Percentiles rank a stretch among this genome's conserved stretches.
Conservation (phyloP, 2,329 filamentous ascomycete species). For the Colletotrichum orbiculare region DNA sequence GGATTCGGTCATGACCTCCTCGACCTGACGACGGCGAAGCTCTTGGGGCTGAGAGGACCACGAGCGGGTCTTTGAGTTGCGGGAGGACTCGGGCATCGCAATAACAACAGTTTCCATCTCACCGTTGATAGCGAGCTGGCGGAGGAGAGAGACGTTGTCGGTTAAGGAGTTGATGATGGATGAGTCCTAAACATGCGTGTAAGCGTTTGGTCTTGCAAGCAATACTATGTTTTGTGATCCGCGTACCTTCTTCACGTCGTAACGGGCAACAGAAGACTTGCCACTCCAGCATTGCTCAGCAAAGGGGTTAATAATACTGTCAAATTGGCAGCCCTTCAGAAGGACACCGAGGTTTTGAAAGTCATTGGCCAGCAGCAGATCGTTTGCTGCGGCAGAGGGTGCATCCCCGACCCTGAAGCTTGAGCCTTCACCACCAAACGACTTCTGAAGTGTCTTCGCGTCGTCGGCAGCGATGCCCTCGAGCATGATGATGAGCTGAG, state of each 20-base stretch:
- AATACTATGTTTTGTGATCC: too few species aligned
- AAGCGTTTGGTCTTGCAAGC: neutral
- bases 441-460: constrained; percentile 53
- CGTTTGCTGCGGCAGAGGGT: constrained; percentile 55
- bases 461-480: constrained; percentile 64
- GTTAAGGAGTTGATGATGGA: constrained; percentile 56
- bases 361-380: constrained; percentile 54
- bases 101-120: constrained; percentile 68
- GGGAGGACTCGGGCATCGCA: constrained; percentile 61
- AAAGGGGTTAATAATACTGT: constrained; percentile 54
- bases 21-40: constrained; percentile 60
- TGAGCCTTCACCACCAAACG: constrained; percentile 52
- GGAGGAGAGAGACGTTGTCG: constrained; percentile 56
- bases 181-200: constrained; percentile 36
- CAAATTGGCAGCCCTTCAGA: constrained; percentile 50
- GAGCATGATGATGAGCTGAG: constrained; percentile 70
- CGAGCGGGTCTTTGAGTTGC: constrained; percentile 47
- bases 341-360: constrained; percentile 52
- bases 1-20: constrained; percentile 55
- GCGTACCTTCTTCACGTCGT: constrained; percentile 56
- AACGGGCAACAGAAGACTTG: constrained; percentile 55
- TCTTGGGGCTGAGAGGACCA: constrained; percentile 56
- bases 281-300: constrained; percentile 58
- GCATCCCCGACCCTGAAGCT: constrained; percentile 62
- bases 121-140: constrained; percentile 57